Conservation (phyloP, 2,329 filamentous ascomycete species). For the Cordyceps cicadae region DNA sequence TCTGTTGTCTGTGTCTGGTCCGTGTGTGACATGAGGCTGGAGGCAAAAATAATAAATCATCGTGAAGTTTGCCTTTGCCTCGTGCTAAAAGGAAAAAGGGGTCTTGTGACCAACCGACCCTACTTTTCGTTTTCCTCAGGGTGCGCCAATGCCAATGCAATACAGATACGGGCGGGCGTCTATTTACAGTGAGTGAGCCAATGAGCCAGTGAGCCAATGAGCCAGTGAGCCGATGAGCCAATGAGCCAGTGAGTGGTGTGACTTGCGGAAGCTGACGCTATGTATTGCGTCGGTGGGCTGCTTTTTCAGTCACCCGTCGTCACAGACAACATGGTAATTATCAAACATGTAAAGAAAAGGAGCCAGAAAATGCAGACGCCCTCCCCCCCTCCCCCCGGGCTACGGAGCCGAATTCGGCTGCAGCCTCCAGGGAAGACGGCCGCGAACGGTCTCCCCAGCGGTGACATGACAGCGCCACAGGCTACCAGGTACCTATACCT, state of each 20-base stretch:
- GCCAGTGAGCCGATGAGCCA: too few relatives aligned
- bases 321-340: too few relatives aligned
- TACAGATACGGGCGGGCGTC: too few relatives aligned
- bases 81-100: not conserved
- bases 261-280: conserved; percentile 1
- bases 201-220: too few relatives aligned
- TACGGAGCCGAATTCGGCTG: conserved; percentile 6
- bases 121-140: not conserved
- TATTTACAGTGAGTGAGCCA: too few relatives aligned
- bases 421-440: not conserved
- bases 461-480: not conserved
- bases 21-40: too few relatives aligned
- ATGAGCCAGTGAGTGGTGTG: too few relatives aligned
- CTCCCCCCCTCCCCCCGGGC: not conserved
- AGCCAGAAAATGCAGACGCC: not conserved
- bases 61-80: not conserved
- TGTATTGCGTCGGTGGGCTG: conserved; percentile 1
- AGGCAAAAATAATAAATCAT: not conserved
- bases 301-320: not conserved
- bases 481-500: too few relatives aligned
- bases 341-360: not conserved
- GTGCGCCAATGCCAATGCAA: not conserved
- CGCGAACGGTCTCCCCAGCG: not conserved
- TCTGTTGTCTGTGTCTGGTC: too few relatives aligned
- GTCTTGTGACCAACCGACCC: conserved; percentile 4